Percentiles rank a stretch among this genome's conserved stretches.
These are phyloP conservation scores for Hortiboletus flavorubellus DNA, from an alignment of 768 basidiomycete species.

Conservation along the genomic window DNA sequence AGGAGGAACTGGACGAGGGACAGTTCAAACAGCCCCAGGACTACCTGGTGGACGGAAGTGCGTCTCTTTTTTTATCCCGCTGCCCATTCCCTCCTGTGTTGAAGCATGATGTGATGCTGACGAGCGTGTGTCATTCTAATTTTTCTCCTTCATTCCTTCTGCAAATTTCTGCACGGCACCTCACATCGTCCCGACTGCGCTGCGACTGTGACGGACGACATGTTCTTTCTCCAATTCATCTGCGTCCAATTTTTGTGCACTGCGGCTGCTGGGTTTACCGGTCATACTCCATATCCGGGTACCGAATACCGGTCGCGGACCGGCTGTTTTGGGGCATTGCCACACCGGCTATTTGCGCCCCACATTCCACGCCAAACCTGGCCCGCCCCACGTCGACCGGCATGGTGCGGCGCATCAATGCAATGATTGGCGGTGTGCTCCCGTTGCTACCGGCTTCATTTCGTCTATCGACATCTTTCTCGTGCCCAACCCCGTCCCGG, in stretches of 20 bases:
- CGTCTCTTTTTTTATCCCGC: conserved; percentile 11
- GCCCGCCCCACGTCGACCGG: conserved; percentile 4
- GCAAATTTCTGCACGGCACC: neutral
- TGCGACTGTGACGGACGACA: neutral
- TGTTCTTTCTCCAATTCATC: neutral
- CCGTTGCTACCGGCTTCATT: conserved; percentile 2
- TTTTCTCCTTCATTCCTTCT: neutral
- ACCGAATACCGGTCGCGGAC: conserved; percentile 5
- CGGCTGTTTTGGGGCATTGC: conserved; percentile 6
- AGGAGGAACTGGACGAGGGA: conserved; percentile 7
- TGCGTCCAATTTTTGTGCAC: neutral
- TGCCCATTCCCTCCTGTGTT: too few species aligned
- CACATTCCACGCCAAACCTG: neutral
- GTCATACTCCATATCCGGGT: conserved; percentile 8
- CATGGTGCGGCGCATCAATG: conserved; percentile 3
- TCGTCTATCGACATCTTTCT: neutral
- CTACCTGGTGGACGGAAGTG: conserved; percentile 26
- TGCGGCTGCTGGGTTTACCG: conserved; percentile 3
- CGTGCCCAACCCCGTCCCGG: conserved; percentile 1
- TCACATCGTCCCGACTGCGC: neutral
- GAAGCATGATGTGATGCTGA: conserved; percentile 12
- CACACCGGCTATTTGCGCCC: conserved; percentile 13
- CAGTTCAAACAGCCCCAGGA: conserved; percentile 5
- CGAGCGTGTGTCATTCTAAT: neutral
- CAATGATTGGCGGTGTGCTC: conserved; percentile 13